Conservation (phyloP, 1,284 basidiomycete species). For the Malassezia globosa region DNA sequence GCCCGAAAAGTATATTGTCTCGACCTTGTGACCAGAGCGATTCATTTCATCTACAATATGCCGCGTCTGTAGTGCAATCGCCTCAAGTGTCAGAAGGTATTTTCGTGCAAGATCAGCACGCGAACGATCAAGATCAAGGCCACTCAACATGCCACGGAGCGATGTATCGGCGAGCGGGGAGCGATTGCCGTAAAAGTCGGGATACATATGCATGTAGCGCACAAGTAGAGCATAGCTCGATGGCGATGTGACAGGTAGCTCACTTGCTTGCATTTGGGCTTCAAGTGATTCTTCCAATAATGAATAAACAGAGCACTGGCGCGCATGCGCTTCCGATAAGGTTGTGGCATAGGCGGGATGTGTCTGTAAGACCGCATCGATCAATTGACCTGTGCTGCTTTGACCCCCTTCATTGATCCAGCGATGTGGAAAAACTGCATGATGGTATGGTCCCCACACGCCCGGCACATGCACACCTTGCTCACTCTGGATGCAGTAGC, state of each 20-base stretch:
- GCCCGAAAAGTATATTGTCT: constrained; percentile 74
- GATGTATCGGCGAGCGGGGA: constrained; percentile 86
- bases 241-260: constrained; percentile 52
- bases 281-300: constrained; percentile 68
- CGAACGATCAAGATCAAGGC: constrained; percentile 68
- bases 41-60: constrained; percentile 93
- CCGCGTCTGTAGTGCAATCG: constrained; percentile 85
- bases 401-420: constrained; percentile 99
- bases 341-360: constrained; percentile 72
- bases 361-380: constrained; percentile 86
- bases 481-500: constrained; percentile 62
- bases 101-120: constrained; percentile 74
- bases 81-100: constrained; percentile 82
- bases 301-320: constrained; percentile 50
- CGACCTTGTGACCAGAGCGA: constrained; percentile 67
- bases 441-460: constrained; percentile 91
- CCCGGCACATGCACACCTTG: constrained; percentile 77
- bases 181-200: constrained; percentile 74
- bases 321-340: constrained; percentile 51
- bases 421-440: constrained; percentile 67
- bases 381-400: constrained; percentile 94
- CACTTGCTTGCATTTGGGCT: constrained; percentile 53
- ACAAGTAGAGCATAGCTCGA: constrained; percentile 52
- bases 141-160: constrained; percentile 83
- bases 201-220: constrained; percentile 83